A percentile compares a stretch with the other conserved stretches of the same genome.
Conservation (phyloP, 768 basidiomycete genomes). For the Agrocybe pediades region DNA sequence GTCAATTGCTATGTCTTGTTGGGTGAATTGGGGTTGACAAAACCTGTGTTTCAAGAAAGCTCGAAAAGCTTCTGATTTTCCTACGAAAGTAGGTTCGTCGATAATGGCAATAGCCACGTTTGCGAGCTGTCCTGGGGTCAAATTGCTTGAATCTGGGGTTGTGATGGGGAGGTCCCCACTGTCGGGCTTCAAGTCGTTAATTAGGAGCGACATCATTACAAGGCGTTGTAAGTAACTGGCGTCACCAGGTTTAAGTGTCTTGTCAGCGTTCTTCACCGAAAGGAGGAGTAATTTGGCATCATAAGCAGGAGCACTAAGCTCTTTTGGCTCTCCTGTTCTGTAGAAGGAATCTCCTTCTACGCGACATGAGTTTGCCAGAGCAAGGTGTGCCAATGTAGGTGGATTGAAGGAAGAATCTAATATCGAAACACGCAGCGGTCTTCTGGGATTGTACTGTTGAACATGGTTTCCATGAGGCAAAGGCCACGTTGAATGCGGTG, state of each 20-base stretch:
- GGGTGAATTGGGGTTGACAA: constrained; percentile 12
- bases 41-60: constrained; percentile 47
- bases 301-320: constrained; percentile 33
- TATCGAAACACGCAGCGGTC: constrained; percentile 61
- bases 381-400: constrained; percentile 83
- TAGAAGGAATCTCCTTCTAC: constrained; percentile 13
- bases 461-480: constrained; percentile 27
- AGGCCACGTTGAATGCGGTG: constrained; percentile 69
- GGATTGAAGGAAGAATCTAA: constrained; percentile 95
- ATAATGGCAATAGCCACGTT: constrained; percentile 81
- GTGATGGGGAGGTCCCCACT: background rate
- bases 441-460: constrained; percentile 8
- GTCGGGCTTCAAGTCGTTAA: constrained; percentile 35
- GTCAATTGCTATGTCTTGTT: constrained; percentile 5
- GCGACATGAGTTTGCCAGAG: constrained; percentile 57
- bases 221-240: constrained; percentile 77
- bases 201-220: constrained; percentile 83
- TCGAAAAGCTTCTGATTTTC: constrained; percentile 68
- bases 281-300: constrained; percentile 79
- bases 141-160: background rate
- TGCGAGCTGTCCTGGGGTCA: constrained; percentile 15
- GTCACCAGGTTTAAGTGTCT: constrained; percentile 67
- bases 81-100: constrained; percentile 87
- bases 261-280: constrained; percentile 88
- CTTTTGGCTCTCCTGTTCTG: background rate